Evolutionary conservation across 176 grass and related monocot genomes (phyloP).

Genomic region (Juncus inflexus): DNA sequence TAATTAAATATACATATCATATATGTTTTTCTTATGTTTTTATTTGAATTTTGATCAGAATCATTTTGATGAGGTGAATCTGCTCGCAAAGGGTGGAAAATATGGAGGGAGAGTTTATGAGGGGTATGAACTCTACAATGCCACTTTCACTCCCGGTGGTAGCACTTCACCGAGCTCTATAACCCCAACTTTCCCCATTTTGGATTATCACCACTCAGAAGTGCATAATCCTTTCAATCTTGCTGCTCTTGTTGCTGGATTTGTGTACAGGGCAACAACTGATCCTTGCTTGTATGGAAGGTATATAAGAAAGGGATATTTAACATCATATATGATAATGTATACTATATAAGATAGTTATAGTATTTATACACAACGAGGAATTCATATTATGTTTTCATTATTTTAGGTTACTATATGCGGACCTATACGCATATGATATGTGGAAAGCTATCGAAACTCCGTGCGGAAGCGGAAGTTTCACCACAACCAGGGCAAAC

Average conservation of each 20-base stretch:
- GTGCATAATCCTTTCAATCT: constrained; percentile 12
- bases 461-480: constrained; percentile 19
- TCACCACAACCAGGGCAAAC: neutral
- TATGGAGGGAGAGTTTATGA: constrained; percentile 34
- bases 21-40: neutral
- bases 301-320: neutral
- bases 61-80: constrained; percentile 26
- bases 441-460: constrained; percentile 15
- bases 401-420: constrained; percentile 19
- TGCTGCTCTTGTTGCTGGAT: constrained; percentile 28
- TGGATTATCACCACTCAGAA: constrained; percentile 7
- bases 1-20: too few relatives aligned
- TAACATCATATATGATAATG: neutral
- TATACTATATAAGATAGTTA: neutral
- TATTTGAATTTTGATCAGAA: neutral
- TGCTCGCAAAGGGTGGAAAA: constrained; percentile 28
- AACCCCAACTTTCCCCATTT: constrained; percentile 26
- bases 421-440: constrained; percentile 19
- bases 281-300: constrained; percentile 38
- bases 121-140: constrained; percentile 14
- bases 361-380: neutral
- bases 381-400: neutral
- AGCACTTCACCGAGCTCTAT: constrained; percentile 25
- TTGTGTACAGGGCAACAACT: constrained; percentile 22
- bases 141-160: constrained; percentile 19